Percentiles rank a stretch among this genome's conserved stretches.
Evolutionary conservation across 805 yeast species (phyloP).

Genomic region (Starmerella roubikii): DNA sequence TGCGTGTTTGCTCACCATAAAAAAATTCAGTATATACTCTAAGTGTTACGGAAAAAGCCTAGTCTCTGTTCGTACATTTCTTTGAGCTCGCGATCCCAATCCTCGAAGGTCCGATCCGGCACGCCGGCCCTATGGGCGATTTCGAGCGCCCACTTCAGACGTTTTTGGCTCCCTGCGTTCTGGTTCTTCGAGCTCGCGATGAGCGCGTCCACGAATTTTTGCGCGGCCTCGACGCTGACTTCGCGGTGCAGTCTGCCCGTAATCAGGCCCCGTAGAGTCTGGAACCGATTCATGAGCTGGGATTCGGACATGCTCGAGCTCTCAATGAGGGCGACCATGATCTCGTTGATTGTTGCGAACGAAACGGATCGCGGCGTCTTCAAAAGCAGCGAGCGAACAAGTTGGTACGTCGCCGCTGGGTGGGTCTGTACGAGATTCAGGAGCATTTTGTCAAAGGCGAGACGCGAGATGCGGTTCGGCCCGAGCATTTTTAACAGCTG

Average conservation of each 20-base stretch:
- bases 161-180: conserved; percentile 20
- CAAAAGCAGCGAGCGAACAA: conserved; percentile 20
- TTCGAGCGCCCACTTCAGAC: conserved; percentile 24
- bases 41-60: conserved; percentile 19
- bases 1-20: no score
- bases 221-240: conserved; percentile 10
- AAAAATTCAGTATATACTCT: neutral
- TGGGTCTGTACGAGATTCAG: conserved; percentile 15
- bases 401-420: conserved; percentile 17
- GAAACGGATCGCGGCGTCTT: conserved; percentile 13
- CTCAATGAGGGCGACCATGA: conserved; percentile 18
- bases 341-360: conserved; percentile 12
- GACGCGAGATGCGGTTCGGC: conserved; percentile 6
- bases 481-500: conserved; percentile 16
- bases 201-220: conserved; percentile 20
- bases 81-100: conserved; percentile 18
- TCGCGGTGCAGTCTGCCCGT: neutral
- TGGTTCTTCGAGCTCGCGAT: conserved; percentile 15
- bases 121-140: conserved; percentile 21
- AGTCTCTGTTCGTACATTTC: conserved; percentile 15
- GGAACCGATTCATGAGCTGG: conserved; percentile 19
- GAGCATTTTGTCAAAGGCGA: conserved; percentile 12
- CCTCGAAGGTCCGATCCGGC: conserved; percentile 9
- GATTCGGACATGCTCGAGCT: conserved; percentile 18
- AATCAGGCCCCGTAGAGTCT: conserved; percentile 15